These are phyloP conservation scores for Ceratonia siliqua DNA, from an alignment of 306 rosid genomes.

Conservation along the genomic window DNA sequence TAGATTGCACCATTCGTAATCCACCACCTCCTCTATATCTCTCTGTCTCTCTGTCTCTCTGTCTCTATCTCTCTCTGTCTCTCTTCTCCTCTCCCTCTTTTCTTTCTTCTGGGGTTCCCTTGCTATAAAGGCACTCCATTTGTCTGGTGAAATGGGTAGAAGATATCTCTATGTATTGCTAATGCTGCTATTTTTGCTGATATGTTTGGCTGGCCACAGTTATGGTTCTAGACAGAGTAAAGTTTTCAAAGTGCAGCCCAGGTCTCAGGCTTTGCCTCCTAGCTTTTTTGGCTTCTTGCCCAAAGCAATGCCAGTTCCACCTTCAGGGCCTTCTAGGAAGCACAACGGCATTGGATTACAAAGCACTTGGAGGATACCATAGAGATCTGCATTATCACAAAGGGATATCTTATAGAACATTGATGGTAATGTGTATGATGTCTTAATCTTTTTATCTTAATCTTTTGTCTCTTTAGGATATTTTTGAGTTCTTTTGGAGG, in stretches of 20 bases:
- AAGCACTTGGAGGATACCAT: slow-evolving; percentile 56
- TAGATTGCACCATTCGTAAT: slow-evolving; percentile 29
- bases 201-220: slow-evolving; percentile 40
- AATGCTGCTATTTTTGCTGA: slow-evolving; percentile 38
- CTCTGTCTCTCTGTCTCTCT: neutral
- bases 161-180: slow-evolving; percentile 29
- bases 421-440: slow-evolving; percentile 31
- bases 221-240: slow-evolving; percentile 46
- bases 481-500: slow-evolving; percentile 30
- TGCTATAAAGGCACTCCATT: neutral
- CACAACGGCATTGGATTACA: slow-evolving; percentile 68
- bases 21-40: slow-evolving; percentile 7
- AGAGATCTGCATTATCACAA: too few species aligned
- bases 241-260: slow-evolving; percentile 53
- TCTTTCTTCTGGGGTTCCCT: neutral
- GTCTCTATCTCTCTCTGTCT: too few species aligned
- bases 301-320: slow-evolving; percentile 68
- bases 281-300: slow-evolving; percentile 59
- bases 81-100: neutral
- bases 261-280: slow-evolving; percentile 25
- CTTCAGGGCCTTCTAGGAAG: slow-evolving; percentile 84
- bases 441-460: neutral
- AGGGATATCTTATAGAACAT: neutral
- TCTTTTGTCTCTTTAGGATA: neutral
- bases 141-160: slow-evolving; percentile 46